Base-by-base conservation (phyloP, 2,329 filamentous ascomycete species). In the Cordyceps farinosa region DNA sequence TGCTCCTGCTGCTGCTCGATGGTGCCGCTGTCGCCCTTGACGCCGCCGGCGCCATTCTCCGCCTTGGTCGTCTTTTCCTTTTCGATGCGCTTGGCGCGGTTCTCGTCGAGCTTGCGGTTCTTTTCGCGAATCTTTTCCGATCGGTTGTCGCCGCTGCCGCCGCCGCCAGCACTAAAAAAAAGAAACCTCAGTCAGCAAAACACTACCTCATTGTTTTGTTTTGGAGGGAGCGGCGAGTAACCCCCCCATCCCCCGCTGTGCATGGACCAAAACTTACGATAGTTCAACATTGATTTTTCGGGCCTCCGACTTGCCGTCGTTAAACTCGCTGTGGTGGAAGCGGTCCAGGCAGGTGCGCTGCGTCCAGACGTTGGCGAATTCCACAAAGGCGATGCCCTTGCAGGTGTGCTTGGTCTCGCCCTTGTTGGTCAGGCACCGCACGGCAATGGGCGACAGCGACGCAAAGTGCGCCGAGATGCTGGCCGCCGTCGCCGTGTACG, bases 271-370 rank as follows among this genome's bases (percentile, higher is more conserved):
- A 22, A 83, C 87, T 76, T 76, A 92, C 84, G 92, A 97, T 68
- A 98, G 78, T 78, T 97, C 94, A 32, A 97, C 90, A 73, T 97
- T 97, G 71, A 98, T 96, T 77, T 88, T 90, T 69, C 94, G 82
- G 58, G 87, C 78, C 17, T 79, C 74, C 48, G 78, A 80, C 17
- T 76, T 66, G 66, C 80, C 79, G 76, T 87, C 80, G 73, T 81
- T 76, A 73, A 97, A 96, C 67, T 83, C 83, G 65, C 87, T 90
- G 78, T 97, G 93, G 78, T 98, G 93, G 78, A 94, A 94, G 67
- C 92, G 87, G 76, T 93, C 91, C 65, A 98, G 82, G 72, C 92
- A 96, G 38, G 91, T 95, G 81, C 96, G 90, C 92, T 97, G 96
- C 73, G 90, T 87, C 76, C 93, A 90, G 77, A 88, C 96, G 68